These are phyloP conservation scores for Solanum hybrid DNA, from an alignment of 305 asterid species.

Conservation along the genomic window DNA sequence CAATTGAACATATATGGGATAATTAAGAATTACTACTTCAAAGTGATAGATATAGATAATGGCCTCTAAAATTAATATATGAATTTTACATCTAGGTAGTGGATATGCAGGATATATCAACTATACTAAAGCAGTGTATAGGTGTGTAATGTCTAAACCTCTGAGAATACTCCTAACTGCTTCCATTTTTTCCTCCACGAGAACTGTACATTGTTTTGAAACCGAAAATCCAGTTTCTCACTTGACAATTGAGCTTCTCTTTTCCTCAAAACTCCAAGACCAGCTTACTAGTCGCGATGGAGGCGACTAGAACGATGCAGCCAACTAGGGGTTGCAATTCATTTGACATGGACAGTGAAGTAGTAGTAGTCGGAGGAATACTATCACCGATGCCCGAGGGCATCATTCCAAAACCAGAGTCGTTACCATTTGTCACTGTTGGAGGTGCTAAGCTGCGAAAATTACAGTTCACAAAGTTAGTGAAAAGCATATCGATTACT, in stretches of 20 bases:
- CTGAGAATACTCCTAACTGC: conserved; percentile 2
- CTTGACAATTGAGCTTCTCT: background rate
- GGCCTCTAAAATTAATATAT: background rate
- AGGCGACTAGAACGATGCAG: conserved; percentile 25
- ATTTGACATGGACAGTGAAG: conserved; percentile 32
- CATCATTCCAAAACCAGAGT: conserved; percentile 45
- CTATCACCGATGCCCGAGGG: conserved; percentile 33
- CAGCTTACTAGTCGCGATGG: conserved; percentile 24
- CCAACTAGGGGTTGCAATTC: conserved; percentile 31
- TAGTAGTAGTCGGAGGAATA: conserved; percentile 26
- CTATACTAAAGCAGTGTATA: conserved; percentile 2
- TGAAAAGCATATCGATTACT: background rate
- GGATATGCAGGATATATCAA: background rate
- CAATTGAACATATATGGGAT: background rate
- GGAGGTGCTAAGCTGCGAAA: conserved; percentile 38
- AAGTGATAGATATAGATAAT: background rate
- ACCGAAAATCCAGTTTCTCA: background rate
- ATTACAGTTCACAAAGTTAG: background rate
- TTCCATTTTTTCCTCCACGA: background rate
- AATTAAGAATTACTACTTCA: background rate
- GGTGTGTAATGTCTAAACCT: background rate
- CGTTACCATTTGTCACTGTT: conserved; percentile 23
- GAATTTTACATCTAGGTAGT: background rate
- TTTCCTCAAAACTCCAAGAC: conserved; percentile 10
- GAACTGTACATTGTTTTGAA: conserved; percentile 24